These are phyloP conservation scores for Trichoderma lentiforme DNA, from an alignment of 2,329 filamentous ascomycete genomes.

Conservation along the genomic window DNA sequence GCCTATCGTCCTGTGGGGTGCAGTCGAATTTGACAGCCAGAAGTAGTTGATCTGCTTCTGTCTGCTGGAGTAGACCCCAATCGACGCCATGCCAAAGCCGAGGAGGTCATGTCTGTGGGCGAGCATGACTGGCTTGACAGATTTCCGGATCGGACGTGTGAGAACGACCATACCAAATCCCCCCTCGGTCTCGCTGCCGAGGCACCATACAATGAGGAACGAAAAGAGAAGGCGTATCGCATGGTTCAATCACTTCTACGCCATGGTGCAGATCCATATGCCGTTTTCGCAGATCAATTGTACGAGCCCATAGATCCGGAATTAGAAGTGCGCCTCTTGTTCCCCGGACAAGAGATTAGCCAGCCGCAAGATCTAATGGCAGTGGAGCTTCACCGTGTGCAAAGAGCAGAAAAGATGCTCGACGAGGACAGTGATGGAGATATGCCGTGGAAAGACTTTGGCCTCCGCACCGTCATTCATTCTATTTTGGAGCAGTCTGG, in stretches of 20 bases:
- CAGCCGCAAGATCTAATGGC: not conserved
- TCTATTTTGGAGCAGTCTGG: not conserved
- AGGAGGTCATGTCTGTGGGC: not conserved
- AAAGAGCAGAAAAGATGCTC: not conserved
- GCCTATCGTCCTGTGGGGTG: not conserved
- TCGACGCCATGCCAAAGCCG: not conserved
- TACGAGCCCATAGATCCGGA: not conserved
- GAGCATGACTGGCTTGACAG: not conserved
- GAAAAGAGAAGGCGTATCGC: not conserved
- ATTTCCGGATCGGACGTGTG: not conserved
- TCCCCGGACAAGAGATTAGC: not conserved
- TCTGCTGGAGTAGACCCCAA: constrained; percentile 1
- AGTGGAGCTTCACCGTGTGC: not conserved
- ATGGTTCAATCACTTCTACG: not conserved
- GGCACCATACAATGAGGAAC: not conserved
- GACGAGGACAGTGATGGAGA: not conserved
- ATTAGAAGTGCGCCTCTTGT: not conserved
- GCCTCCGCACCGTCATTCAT: not conserved
- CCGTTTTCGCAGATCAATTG: not conserved
- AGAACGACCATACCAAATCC: not conserved
- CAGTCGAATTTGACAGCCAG: not conserved
- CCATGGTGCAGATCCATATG: not conserved
- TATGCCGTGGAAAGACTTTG: not conserved
- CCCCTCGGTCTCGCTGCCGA: not conserved
- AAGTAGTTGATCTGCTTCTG: not conserved